Evolutionary conservation across 345 rosid species (phyloP).

Genomic region (Camelina sativa): DNA sequence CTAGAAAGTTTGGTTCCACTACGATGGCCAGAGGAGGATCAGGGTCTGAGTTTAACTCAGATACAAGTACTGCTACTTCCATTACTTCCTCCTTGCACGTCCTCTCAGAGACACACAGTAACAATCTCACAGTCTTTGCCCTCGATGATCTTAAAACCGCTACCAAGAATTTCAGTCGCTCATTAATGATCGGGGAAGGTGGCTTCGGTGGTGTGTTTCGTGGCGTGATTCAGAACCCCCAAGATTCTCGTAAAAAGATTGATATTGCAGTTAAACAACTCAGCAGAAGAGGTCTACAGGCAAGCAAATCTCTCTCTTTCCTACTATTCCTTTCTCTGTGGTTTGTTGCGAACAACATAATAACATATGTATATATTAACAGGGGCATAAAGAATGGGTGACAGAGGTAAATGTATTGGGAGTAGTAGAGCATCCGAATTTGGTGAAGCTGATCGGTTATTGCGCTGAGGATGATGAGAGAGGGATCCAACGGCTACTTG

Average conservation of each 20-base stretch:
- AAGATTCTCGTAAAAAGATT: slow-evolving; percentile 67
- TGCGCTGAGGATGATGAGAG: slow-evolving; percentile 98
- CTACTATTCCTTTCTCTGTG: neutral
- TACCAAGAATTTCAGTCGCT: slow-evolving; percentile 88
- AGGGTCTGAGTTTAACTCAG: slow-evolving; percentile 77
- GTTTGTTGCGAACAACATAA: neutral
- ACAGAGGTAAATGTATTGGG: slow-evolving; percentile 95
- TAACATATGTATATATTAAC: neutral
- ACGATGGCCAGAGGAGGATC: slow-evolving; percentile 58
- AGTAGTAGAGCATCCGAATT: slow-evolving; percentile 91
- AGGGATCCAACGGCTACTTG: slow-evolving; percentile 86
- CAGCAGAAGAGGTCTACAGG: slow-evolving; percentile 94
- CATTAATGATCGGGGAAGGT: slow-evolving; percentile 95
- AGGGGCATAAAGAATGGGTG: slow-evolving; percentile 99
- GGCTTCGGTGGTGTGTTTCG: slow-evolving; percentile 91
- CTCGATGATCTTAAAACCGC: slow-evolving; percentile 77
- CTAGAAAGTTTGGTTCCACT: slow-evolving; percentile 56
- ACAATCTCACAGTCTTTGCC: slow-evolving; percentile 68
- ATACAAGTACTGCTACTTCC: slow-evolving; percentile 68
- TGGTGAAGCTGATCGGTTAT: slow-evolving; percentile 84
- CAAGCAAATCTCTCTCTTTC: slow-evolving; percentile 18
- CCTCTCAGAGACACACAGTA: slow-evolving; percentile 71
- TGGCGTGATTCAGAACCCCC: slow-evolving; percentile 64
- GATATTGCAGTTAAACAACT: slow-evolving; percentile 95
- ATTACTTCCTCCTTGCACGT: slow-evolving; percentile 64